These are phyloP conservation scores for Fusarium abutilonis DNA, from an alignment of 2,329 filamentous ascomycete genomes.

Conservation along the genomic window DNA sequence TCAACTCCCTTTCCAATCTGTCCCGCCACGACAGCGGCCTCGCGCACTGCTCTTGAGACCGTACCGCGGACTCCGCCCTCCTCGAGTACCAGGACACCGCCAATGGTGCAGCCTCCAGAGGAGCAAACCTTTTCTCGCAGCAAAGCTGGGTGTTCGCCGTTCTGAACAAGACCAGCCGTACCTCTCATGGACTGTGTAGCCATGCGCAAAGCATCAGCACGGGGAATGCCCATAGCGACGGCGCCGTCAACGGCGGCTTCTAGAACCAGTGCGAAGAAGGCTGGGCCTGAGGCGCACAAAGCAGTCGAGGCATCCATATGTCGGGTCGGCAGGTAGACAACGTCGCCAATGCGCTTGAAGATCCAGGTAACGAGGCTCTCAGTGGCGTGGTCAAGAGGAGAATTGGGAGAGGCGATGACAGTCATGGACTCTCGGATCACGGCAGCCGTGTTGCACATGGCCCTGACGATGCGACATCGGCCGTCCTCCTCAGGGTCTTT, in stretches of 20 bases:
- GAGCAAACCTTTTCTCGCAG: slow-evolving; percentile 81
- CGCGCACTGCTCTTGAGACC: slow-evolving; percentile 73
- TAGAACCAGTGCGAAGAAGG: slow-evolving; percentile 79
- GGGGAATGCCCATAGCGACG: slow-evolving; percentile 80
- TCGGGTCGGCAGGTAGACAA: slow-evolving; percentile 71
- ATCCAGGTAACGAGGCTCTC: slow-evolving; percentile 76
- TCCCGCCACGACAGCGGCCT: slow-evolving; percentile 75
- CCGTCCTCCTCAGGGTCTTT: slow-evolving; percentile 58
- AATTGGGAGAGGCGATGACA: slow-evolving; percentile 72
- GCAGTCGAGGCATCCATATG: slow-evolving; percentile 80
- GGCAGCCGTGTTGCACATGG: slow-evolving; percentile 86
- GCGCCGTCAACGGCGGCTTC: slow-evolving; percentile 81
- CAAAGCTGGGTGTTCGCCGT: slow-evolving; percentile 78
- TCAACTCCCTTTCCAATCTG: slow-evolving; percentile 61
- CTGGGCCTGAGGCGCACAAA: slow-evolving; percentile 78
- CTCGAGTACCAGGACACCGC: slow-evolving; percentile 76
- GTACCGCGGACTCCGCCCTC: slow-evolving; percentile 75
- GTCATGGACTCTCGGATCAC: slow-evolving; percentile 85
- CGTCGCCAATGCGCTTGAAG: slow-evolving; percentile 77
- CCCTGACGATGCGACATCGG: slow-evolving; percentile 74
- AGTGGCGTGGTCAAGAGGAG: slow-evolving; percentile 64
- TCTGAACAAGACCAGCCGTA: slow-evolving; percentile 73
- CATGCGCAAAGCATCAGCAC: slow-evolving; percentile 78
- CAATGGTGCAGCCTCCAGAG: slow-evolving; percentile 81
- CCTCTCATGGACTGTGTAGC: slow-evolving; percentile 82